These are phyloP conservation scores for Phytophthora sp. DNA, from an alignment of 352 stramenopile species.

Conservation along the genomic window DNA sequence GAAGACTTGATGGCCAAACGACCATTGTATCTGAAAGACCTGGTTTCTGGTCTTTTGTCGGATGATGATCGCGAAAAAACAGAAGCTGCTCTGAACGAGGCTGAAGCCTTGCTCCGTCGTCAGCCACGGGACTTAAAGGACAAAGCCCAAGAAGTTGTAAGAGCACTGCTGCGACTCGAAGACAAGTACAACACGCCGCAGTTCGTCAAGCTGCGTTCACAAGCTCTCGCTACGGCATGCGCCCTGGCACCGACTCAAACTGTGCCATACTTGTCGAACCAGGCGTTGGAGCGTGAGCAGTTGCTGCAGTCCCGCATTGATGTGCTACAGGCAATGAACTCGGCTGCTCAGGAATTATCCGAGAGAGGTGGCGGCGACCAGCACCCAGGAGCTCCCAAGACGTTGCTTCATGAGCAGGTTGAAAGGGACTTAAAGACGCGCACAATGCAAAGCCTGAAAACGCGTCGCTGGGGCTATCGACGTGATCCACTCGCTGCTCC, in stretches of 20 bases:
- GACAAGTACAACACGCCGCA: constrained; percentile 73
- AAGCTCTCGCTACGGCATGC: constrained; percentile 57
- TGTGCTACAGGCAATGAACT: constrained; percentile 60
- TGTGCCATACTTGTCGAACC: constrained; percentile 62
- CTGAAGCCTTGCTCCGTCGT: constrained; percentile 59
- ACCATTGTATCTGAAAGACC: constrained; percentile 78
- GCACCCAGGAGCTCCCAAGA: constrained; percentile 33
- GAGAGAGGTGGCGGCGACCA: constrained; percentile 42
- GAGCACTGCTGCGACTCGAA: constrained; percentile 68
- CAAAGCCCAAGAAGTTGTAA: constrained; percentile 57
- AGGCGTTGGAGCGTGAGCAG: constrained; percentile 77
- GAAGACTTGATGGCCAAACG: constrained; percentile 61
- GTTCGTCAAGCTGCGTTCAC: constrained; percentile 54
- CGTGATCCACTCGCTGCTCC: constrained; percentile 50
- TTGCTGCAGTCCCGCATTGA: constrained; percentile 77
- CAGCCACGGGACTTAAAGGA: constrained; percentile 69
- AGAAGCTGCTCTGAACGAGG: constrained; percentile 57
- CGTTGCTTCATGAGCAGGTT: constrained; percentile 48
- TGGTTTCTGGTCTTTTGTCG: constrained; percentile 54
- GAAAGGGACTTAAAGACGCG: constrained; percentile 40
- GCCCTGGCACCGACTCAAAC: constrained; percentile 49
- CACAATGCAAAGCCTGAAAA: constrained; percentile 67
- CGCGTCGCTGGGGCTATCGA: constrained; percentile 71
- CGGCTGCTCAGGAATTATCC: constrained; percentile 69
- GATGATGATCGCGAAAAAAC: constrained; percentile 70